Percentiles rank a stretch among this genome's conserved stretches.
Conservation (phyloP, 2,329 filamentous ascomycete genomes). For the Zalaria obscura region DNA sequence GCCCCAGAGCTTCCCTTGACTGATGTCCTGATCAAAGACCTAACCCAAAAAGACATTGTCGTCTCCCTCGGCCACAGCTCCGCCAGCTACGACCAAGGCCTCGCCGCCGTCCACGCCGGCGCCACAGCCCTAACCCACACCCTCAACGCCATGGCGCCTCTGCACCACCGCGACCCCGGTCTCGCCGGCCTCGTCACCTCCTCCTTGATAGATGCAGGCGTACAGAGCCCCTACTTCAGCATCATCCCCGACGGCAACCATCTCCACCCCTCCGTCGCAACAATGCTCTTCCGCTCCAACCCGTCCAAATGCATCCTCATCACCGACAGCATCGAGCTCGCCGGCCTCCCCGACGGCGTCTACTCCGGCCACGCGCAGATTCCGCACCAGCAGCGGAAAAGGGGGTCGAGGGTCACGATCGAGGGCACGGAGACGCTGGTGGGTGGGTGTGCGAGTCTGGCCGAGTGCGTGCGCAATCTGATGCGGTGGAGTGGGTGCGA, state of each 20-base stretch:
- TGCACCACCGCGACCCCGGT: slow-evolving; percentile 37
- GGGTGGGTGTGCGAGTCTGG: slow-evolving; percentile 36
- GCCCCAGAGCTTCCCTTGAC: slow-evolving; percentile 37
- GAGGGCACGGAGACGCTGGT: slow-evolving; percentile 39
- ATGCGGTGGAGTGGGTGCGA: slow-evolving; percentile 31
- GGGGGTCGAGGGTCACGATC: slow-evolving; percentile 34
- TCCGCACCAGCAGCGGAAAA: slow-evolving; percentile 33
- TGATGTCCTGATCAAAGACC: slow-evolving; percentile 24
- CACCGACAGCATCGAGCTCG: slow-evolving; percentile 41
- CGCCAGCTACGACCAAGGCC: slow-evolving; percentile 33
- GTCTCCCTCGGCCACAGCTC: slow-evolving; percentile 38
- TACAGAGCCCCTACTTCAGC: slow-evolving; percentile 31
- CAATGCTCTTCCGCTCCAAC: slow-evolving; percentile 32
- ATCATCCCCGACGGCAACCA: slow-evolving; percentile 42
- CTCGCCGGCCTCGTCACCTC: slow-evolving; percentile 29
- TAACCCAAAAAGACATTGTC: slow-evolving; percentile 26
- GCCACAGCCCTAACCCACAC: slow-evolving; percentile 40
- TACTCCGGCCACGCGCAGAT: slow-evolving; percentile 40
- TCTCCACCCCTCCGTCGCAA: slow-evolving; percentile 35
- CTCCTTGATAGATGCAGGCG: slow-evolving; percentile 8
- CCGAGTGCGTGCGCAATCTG: slow-evolving; percentile 36
- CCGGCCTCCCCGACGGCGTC: slow-evolving; percentile 35
- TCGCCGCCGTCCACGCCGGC: slow-evolving; percentile 30
- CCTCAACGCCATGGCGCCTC: slow-evolving; percentile 39
- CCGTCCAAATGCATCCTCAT: slow-evolving; percentile 35